Base-by-base conservation (phyloP, 2,329 filamentous ascomycete genomes). In the Endoconidiophora laricicola region DNA sequence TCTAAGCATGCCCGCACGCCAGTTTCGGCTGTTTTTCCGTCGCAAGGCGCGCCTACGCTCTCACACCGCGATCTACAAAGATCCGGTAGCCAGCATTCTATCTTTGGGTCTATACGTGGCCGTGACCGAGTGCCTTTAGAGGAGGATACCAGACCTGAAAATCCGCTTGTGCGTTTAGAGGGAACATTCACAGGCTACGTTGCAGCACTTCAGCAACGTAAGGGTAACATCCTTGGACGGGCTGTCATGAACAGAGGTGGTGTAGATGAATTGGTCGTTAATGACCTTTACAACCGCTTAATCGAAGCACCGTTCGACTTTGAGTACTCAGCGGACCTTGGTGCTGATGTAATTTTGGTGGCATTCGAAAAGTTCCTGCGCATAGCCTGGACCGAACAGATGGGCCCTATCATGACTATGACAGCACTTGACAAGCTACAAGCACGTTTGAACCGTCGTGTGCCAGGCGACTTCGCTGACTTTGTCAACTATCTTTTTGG, bases 311-410 rank as follows among this genome's bases (percentile, higher is more conserved):
- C 87, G 0, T 81, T 78, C 48, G 86, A 86, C 58, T 73, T 84
- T 55, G 83, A 93, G 48, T 70, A 79, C 7, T 78, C 84, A 2
- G 74, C 79, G 0, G 86, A 94, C 53, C 73, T 85, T 6, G 75
- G 80, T 2, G 78, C 90, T 6, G 87, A 95, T 59, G 79, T 90
- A 18, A 73, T 96, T 4, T 94, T 95, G 60, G 83, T 84, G 23
- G 83, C 88, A 0, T 96, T 95, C 61, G 88, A 95, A 62, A 95
- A 93, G 54, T 96, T 95, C 57, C 68, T 95, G 54, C 79, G 79
- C 52, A 81, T 87, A 55, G 87, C 85, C 10, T 96, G 90, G 90
- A 79, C 76, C 53, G 83, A 90, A 56, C 81, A 86, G 57, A 87
- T 95, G 71, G 90, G 90, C 0, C 78, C 85, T 2, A 77, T 96